Evolutionary conservation across 495 filamentous ascomycete genomes (phyloP).

Genomic region (Talaromyces nanjingensis): DNA sequence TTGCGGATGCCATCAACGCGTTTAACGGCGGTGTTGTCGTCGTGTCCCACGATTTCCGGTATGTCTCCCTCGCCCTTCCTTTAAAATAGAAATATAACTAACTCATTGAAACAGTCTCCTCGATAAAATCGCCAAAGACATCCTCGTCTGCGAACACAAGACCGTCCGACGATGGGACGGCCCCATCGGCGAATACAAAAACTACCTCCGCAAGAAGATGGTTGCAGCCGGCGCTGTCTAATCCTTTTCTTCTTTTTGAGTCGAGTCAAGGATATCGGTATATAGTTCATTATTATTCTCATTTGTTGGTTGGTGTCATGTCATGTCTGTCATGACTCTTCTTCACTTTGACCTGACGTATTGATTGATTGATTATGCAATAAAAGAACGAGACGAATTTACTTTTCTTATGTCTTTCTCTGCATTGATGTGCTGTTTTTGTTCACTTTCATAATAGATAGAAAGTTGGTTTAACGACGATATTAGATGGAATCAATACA

Average conservation of each 20-base stretch:
- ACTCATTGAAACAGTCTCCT: conserved; percentile 56
- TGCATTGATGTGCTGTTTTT: not conserved
- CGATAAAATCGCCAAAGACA: conserved; percentile 99
- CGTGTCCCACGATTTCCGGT: conserved; percentile 98
- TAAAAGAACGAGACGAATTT: not conserved
- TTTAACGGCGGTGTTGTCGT: conserved; percentile 96
- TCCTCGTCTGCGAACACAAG: conserved; percentile 97
- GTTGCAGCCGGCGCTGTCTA: conserved; percentile 42
- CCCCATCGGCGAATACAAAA: conserved; percentile 91
- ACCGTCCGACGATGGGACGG: conserved; percentile 86
- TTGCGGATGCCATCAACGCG: conserved; percentile 96
- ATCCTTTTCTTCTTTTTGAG: not conserved
- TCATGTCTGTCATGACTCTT: not conserved
- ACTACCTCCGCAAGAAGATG: conserved; percentile 99
- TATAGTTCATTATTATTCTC: not conserved
- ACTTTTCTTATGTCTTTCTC: not conserved
- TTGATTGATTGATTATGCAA: not conserved
- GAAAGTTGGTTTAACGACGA: not conserved
- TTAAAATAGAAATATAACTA: too few species aligned
- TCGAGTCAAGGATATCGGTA: not conserved
- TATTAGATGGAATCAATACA: not conserved
- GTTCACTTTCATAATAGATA: not conserved
- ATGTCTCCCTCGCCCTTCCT: too few species aligned
- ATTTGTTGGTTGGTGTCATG: not conserved
- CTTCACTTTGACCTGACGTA: not conserved